Evolutionary conservation across 2,329 filamentous ascomycete species (phyloP), one percentile per base, ranked within the genome.

Genomic region (Aspergillus carbonarius): DNA sequence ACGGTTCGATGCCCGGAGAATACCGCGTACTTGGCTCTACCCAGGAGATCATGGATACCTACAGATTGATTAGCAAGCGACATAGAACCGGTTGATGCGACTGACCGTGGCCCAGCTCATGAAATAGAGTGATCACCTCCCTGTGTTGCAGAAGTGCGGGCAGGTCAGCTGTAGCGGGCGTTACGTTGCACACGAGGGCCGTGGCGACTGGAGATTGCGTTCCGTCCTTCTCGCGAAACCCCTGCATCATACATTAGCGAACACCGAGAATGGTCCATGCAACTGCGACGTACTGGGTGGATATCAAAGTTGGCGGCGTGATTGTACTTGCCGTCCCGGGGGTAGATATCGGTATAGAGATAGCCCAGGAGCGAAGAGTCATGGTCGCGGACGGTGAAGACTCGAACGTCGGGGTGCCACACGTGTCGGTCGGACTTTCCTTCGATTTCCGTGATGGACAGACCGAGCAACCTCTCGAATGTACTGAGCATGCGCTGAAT

Each of bases 21-120:
- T 8, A 54, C 4, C n/a, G 51, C 39, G 51, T 54, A 44, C 27
- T 32, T 15, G n/a, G 51, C 20, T 34, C 9, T 30, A 4, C 51
- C 51, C 3, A 54, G 51, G n/a, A 54, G 51, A 32, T 54, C 51
- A 32, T 54, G 51, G n/a, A 54, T 44, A n/a, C n/a, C 51, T 54
- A 8, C 18, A 20, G 7, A 1, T 8, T 2, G 2, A 25, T 44
- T 44, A 54, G 37, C 5, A 18, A 18, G 35, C 23, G 15, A 17
- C 8, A 13, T 5, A n/a, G 13, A 13, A 8, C 4, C 0, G 23
- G 12, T 18, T 3, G 8, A 13, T 15, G 37, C n/a, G 5, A 32
- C 37, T 7, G 1, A 54, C 51, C 51, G 23, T 54, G 51, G 6
- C 51, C 51, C 10, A 54, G 39, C 30, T 54, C 51, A 18, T 54